Evolutionary conservation across 305 asterid species (phyloP).

Genomic region (Rubia peregrina): DNA sequence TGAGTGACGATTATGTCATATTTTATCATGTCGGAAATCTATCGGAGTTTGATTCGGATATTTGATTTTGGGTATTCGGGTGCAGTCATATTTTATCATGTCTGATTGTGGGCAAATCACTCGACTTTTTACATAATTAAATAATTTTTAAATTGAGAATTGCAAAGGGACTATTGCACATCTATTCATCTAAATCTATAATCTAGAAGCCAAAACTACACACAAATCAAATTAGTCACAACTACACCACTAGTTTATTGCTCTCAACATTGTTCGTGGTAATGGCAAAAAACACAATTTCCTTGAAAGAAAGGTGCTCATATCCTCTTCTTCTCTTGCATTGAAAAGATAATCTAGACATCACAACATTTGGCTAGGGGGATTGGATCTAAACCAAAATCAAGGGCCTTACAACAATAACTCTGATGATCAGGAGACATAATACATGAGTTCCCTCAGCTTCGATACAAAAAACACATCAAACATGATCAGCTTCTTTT

Average conservation of each 20-base stretch:
- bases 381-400: slow-evolving; percentile 1
- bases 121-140: too few relatives aligned
- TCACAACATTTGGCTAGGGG: background rate
- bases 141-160: too few relatives aligned
- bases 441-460: slow-evolving; percentile 12
- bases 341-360: background rate
- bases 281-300: background rate
- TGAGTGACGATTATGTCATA: too few relatives aligned
- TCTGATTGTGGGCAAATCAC: too few relatives aligned
- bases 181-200: too few relatives aligned
- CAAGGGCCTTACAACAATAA: background rate
- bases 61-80: too few relatives aligned
- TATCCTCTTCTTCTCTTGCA: background rate
- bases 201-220: background rate
- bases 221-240: too few relatives aligned
- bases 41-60: too few relatives aligned
- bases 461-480: slow-evolving; percentile 14
- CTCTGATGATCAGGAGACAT: slow-evolving; percentile 9
- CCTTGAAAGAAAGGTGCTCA: background rate
- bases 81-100: too few relatives aligned
- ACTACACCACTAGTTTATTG: too few relatives aligned
- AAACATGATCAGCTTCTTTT: slow-evolving; percentile 21
- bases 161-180: too few relatives aligned
- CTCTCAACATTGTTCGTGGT: background rate
- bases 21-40: too few relatives aligned